Evolutionary conservation across 1,139 yeast genomes (phyloP).

Genomic region (Waltiozyma sp.): DNA sequence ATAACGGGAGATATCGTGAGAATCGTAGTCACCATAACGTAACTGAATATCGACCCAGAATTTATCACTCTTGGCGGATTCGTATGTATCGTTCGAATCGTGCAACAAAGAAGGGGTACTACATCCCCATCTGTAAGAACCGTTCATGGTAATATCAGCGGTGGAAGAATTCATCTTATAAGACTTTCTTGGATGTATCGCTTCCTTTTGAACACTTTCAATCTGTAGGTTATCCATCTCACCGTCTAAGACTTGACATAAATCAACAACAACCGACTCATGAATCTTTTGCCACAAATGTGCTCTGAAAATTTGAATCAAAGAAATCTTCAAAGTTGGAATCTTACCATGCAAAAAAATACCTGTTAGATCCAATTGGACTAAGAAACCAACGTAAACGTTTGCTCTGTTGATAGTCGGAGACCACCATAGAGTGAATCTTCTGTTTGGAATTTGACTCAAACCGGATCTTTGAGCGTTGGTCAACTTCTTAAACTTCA

Average conservation of each 20-base stretch:
- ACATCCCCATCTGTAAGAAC: constrained; percentile 77
- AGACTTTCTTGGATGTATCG: constrained; percentile 94
- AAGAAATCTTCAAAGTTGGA: constrained; percentile 89
- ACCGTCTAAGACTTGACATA: constrained; percentile 84
- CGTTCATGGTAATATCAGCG: constrained; percentile 76
- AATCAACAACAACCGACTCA: constrained; percentile 86
- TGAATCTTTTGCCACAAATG: constrained; percentile 99
- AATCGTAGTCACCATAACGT: constrained; percentile 94
- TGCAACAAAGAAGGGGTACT: constrained; percentile 73
- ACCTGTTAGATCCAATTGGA: constrained; percentile 93
- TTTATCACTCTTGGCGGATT: constrained; percentile 47
- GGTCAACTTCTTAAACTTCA: constrained; percentile 88
- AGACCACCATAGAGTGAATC: constrained; percentile 99
- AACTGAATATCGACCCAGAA: constrained; percentile 95
- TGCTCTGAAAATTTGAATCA: constrained; percentile 93
- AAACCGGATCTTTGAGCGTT: constrained; percentile 97
- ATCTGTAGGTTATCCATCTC: constrained; percentile 78
- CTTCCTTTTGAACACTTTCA: constrained; percentile 79
- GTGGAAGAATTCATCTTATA: constrained; percentile 94
- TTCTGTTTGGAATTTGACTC: constrained; percentile 93
- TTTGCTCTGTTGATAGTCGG: constrained; percentile 98
- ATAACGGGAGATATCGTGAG: constrained; percentile 92
- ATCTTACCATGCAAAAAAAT: constrained; percentile 95
- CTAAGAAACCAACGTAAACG: constrained; percentile 94
- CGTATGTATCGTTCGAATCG: constrained; percentile 44